Base-by-base conservation (phyloP, 768 basidiomycete species). In the Flagelloscypha sp. region DNA sequence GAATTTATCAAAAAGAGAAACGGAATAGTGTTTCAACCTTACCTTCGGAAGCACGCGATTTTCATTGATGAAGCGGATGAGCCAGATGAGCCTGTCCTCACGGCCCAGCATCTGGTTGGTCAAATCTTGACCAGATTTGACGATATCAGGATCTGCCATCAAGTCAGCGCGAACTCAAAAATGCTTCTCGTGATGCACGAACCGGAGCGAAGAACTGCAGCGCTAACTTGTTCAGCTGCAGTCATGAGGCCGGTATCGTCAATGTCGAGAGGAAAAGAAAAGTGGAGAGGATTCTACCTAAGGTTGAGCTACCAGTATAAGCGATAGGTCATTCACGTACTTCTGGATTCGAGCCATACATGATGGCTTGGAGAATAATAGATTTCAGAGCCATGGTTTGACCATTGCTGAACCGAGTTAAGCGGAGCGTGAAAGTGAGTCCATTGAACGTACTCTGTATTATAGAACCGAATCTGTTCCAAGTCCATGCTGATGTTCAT, bases 1-100 rank as follows among this genome's bases (percentile, higher is more conserved):
- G 17, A 15, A 33, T 21, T 8, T 9, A 36, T 25, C 12, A 33
- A 10, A 36, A 18, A 28, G n/a, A 34, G 10, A 30, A 11, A 5
- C 15, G 16, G 25, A 37, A 7, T 16, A 24, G 34, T 20, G 10
- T 6, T 13, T n/a, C 19, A 42, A 13, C 38, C 59, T 44, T 21
- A 84, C 89, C 68, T 85, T 88, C 24, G 62, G 63, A 23, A 93
- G 62, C 5, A 81, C 80, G 0, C 73, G 79, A 54, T 94, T 94
- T 35, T 86, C 80, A 29, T 89, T 85, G 48, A 95, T 84, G 53
- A 90, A 94, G 17, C 69, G 70, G 45, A 94, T 85, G n/a, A 97
- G 66, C 70, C 85, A 88, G 36, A 75, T 77, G 19, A 93, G 61
- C 24, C 86, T 65, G 36, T 82, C 77, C 49, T 81, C 81, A 19